Conservation (phyloP, 352 stramenopile genomes). For the Pythium dissimile region DNA sequence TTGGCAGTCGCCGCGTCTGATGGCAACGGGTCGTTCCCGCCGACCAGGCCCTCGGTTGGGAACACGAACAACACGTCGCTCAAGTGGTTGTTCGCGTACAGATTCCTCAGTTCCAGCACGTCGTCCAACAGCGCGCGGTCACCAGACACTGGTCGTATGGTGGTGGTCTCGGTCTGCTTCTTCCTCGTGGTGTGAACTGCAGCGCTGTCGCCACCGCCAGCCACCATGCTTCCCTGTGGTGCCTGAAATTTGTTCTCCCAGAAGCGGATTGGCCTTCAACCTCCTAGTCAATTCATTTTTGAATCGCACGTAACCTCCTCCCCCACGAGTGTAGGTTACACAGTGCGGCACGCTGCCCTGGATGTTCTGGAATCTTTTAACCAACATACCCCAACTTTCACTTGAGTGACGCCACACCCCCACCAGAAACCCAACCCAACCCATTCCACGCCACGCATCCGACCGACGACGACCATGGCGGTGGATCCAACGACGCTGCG, state of each 20-base stretch:
- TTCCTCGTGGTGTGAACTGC: neutral
- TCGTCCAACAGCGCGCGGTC: slow-evolving; percentile 39
- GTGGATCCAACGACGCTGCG: slow-evolving; percentile 66
- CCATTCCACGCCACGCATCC: neutral
- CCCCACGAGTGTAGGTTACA: neutral
- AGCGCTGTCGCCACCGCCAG: too few species aligned
- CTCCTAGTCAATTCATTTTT: slow-evolving; percentile 2
- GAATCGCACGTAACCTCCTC: slow-evolving; percentile 5
- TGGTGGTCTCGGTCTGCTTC: neutral
- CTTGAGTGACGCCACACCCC: slow-evolving; percentile 16
- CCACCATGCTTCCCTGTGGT: too few species aligned
- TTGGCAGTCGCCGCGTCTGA: neutral
- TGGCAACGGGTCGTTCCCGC: neutral
- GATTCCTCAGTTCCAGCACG: slow-evolving; percentile 43
- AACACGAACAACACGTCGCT: slow-evolving; percentile 84
- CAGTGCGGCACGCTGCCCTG: neutral
- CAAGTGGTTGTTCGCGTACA: slow-evolving; percentile 71
- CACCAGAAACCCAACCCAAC: slow-evolving; percentile 7
- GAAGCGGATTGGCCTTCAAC: slow-evolving; percentile 2
- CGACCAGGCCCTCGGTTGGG: slow-evolving; percentile 13
- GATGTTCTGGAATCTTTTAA: slow-evolving; percentile 5
- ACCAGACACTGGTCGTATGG: neutral
- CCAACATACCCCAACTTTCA: slow-evolving; percentile 4
- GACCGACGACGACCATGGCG: slow-evolving; percentile 33
- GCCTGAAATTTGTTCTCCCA: neutral